Evolutionary conservation across 1,139 yeast genomes (phyloP), one percentile per base, ranked within the genome.

Genomic region (Scheffersomyces titani): DNA sequence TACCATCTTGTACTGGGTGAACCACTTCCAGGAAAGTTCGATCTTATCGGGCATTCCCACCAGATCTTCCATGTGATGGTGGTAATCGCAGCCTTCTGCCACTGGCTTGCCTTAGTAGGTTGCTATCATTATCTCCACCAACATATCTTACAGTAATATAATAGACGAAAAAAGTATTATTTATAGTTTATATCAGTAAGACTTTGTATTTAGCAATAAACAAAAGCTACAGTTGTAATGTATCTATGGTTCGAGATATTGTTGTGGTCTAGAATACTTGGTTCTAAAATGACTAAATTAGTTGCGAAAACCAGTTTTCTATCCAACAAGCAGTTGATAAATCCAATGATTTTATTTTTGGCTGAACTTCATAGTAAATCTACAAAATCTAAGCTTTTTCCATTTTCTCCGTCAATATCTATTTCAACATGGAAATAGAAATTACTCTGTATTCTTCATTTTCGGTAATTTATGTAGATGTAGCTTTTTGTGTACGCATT

Each of bases 11-110:
- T 64, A 51, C 59, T 63, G 19, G 50, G 55, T 3, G 56, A 59
- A 40, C 69, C 74, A 2, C 47, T 57, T 5, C 58, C 66, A 0
- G 82, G 81, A 3, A 74, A 57, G 30, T 89, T 83, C 68, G 97
- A 92, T 65, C 69, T 86, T 16, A 80, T 85, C 74, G 97, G 97
- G 1, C 90, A 90, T 63, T 89, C 97, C 3, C 98, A 92, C 70
- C 98, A 93, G 69, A 83, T 92, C 21, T 92, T 92, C 70, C 98
- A 92, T 70, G 73, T 90, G 3, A 73, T 90, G 66, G 97, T 93
- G 3, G 94, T 92, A 0, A 64, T 87, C 6, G 97, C 97, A 3
- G 96, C 97, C 0, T 77, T 75, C 57, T 87, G 89, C 59, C 98
- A 92, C 71, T 85, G 89, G 73, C 76, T 67, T 55, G 96, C 89